phyloP scores from a whole-genome alignment of 177 flowering plant genomes.

The Telopea speciosissima region DNA sequence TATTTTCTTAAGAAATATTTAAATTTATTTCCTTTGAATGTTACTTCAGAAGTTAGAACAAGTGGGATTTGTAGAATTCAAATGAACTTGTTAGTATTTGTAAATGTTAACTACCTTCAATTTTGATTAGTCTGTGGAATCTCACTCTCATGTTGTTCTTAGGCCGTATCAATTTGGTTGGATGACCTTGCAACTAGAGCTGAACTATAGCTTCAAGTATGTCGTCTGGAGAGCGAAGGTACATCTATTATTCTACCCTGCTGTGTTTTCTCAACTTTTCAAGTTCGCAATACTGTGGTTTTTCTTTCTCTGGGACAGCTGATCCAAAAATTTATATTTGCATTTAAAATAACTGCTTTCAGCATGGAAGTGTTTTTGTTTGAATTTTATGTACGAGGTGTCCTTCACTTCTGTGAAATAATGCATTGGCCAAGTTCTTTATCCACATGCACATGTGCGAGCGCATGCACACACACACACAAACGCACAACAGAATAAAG shows the following conservation, averaged over 20 bases:
- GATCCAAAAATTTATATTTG: neutral
- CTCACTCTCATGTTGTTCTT: neutral
- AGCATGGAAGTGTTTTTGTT: neutral
- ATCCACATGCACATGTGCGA: too few species aligned
- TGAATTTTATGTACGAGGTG: neutral
- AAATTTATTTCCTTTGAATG: too few species aligned
- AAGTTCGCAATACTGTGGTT: neutral
- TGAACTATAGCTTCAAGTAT: conserved; percentile 53
- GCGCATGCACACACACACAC: too few species aligned
- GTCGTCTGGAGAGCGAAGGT: conserved; percentile 70
- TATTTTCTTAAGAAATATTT: too few species aligned
- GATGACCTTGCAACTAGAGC: conserved; percentile 38
- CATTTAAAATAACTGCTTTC: neutral
- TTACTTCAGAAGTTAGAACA: too few species aligned
- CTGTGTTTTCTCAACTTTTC: neutral
- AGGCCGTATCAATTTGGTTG: conserved; percentile 31
- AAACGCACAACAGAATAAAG: too few species aligned
- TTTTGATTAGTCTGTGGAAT: neutral
- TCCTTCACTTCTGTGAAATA: neutral
- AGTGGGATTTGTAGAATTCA: neutral
- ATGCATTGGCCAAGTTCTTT: neutral
- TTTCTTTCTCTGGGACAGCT: neutral
- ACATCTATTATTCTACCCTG: conserved; percentile 2
- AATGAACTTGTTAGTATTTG: neutral
- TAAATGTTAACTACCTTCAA: neutral